These are phyloP conservation scores for Colletotrichum musicola DNA, from an alignment of 2,329 filamentous ascomycete species.

Conservation along the genomic window DNA sequence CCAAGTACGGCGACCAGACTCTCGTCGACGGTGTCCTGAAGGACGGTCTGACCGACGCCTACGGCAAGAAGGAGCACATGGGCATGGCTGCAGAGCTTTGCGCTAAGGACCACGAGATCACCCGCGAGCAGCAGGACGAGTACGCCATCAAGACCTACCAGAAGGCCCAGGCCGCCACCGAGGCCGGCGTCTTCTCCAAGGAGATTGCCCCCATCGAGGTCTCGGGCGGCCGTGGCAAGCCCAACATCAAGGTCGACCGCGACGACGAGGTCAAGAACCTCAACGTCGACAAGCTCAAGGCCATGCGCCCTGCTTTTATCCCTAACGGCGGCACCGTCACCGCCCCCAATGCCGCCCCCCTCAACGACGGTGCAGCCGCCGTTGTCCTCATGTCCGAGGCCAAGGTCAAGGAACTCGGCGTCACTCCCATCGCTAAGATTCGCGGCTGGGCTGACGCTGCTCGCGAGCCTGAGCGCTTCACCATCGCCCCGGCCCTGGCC, in stretches of 20 bases:
- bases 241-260: constrained; percentile 80
- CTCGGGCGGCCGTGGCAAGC: constrained; percentile 90
- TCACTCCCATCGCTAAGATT: constrained; percentile 96
- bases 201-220: constrained; percentile 95
- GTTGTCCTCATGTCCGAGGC: constrained; percentile 94
- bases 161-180: constrained; percentile 88
- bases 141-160: constrained; percentile 97
- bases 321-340: constrained; percentile 89
- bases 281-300: constrained; percentile 84
- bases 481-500: constrained; percentile 90
- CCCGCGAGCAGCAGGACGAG: constrained; percentile 89
- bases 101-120: constrained; percentile 83
- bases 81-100: constrained; percentile 94
- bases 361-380: constrained; percentile 95
- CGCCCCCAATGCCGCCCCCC: constrained; percentile 93
- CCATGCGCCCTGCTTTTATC: constrained; percentile 87
- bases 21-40: constrained; percentile 93
- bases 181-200: constrained; percentile 81
- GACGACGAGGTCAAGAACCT: constrained; percentile 98
- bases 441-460: constrained; percentile 97
- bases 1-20: constrained; percentile 93
- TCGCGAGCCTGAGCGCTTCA: constrained; percentile 93
- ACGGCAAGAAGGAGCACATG: constrained; percentile 95
- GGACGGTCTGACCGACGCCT: constrained; percentile 94
- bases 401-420: constrained; percentile 89